phyloP scores from a whole-genome alignment of 208 protist genomes.

The Novymonas esmeraldas region DNA sequence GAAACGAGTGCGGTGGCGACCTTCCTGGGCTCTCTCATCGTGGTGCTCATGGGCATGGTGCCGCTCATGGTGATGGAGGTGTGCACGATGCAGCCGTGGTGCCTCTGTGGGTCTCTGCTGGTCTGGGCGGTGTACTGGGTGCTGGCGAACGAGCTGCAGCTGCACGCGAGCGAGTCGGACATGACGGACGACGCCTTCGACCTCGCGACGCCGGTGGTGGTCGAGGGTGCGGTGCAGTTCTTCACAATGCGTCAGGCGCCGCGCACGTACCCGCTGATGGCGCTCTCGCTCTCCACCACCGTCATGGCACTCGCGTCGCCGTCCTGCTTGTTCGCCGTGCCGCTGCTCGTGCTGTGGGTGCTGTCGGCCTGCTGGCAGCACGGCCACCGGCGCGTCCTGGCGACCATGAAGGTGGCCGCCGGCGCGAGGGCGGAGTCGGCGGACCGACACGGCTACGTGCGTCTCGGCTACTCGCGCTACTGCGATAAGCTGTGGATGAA shows the following conservation, averaged over 20 bases:
- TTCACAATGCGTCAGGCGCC: constrained; percentile 23
- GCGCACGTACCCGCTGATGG: constrained; percentile 14
- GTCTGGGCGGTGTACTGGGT: constrained; percentile 22
- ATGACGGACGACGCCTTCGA: constrained; percentile 29
- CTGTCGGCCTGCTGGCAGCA: constrained; percentile 46
- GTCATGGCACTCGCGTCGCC: constrained; percentile 22
- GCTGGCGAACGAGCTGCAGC: constrained; percentile 29
- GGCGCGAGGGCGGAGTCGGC: background rate
- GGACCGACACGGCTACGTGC: constrained; percentile 10
- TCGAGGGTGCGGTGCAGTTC: constrained; percentile 25
- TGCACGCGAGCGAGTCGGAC: constrained; percentile 15
- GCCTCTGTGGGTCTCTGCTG: constrained; percentile 22
- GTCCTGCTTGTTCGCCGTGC: constrained; percentile 22
- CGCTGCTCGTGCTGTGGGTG: constrained; percentile 31
- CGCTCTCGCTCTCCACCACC: constrained; percentile 8
- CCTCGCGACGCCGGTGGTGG: constrained; percentile 22
- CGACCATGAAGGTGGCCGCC: constrained; percentile 19
- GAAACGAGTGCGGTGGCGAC: constrained; percentile 3
- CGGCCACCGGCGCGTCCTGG: constrained; percentile 43
- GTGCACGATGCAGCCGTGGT: constrained; percentile 37
- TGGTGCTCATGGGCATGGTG: constrained; percentile 26
- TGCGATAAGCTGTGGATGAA: constrained; percentile 38
- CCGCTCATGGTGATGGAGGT: constrained; percentile 54
- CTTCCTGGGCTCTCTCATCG: constrained; percentile 11
- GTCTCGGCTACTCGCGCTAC: constrained; percentile 59